phyloP scores from a whole-genome alignment of 306 rosid genomes.

The Hippophae gyantsensis region DNA sequence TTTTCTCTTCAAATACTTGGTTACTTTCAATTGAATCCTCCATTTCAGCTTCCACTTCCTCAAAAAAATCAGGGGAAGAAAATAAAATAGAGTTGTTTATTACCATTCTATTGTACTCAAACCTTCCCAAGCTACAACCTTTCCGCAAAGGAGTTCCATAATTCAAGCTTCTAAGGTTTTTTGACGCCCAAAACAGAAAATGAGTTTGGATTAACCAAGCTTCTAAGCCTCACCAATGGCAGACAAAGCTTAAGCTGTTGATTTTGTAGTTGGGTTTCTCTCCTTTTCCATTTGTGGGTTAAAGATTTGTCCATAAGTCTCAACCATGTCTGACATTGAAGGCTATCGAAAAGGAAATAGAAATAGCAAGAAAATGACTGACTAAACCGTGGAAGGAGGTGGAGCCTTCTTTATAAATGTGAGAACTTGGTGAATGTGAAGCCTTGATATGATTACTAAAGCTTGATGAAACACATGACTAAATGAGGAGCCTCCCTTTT shows the following conservation, averaged over 20 bases:
- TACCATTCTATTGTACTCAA: slow-evolving; percentile 41
- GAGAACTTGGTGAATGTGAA: neutral
- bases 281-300: slow-evolving; percentile 38
- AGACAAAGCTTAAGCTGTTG: slow-evolving; percentile 38
- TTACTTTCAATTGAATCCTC: slow-evolving; percentile 38
- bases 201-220: slow-evolving; percentile 27
- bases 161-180: slow-evolving; percentile 34
- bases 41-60: slow-evolving; percentile 33
- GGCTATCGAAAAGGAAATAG: slow-evolving; percentile 7
- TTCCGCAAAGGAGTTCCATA: slow-evolving; percentile 33
- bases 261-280: slow-evolving; percentile 38
- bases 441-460: slow-evolving; percentile 28
- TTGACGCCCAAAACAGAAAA: slow-evolving; percentile 41
- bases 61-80: slow-evolving; percentile 29
- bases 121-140: slow-evolving; percentile 43
- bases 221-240: slow-evolving; percentile 31
- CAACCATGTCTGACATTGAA: slow-evolving; percentile 48
- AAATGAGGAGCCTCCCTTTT: slow-evolving; percentile 9
- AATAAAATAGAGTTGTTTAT: slow-evolving; percentile 38
- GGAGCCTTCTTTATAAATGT: slow-evolving; percentile 15
- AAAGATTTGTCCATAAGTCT: slow-evolving; percentile 49
- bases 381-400: neutral
- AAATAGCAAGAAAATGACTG: slow-evolving; percentile 9
- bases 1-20: slow-evolving; percentile 21
- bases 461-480: slow-evolving; percentile 31